These are phyloP conservation scores for Teunomyces gatunensis DNA, from an alignment of 805 yeast species.

Conservation along the genomic window DNA sequence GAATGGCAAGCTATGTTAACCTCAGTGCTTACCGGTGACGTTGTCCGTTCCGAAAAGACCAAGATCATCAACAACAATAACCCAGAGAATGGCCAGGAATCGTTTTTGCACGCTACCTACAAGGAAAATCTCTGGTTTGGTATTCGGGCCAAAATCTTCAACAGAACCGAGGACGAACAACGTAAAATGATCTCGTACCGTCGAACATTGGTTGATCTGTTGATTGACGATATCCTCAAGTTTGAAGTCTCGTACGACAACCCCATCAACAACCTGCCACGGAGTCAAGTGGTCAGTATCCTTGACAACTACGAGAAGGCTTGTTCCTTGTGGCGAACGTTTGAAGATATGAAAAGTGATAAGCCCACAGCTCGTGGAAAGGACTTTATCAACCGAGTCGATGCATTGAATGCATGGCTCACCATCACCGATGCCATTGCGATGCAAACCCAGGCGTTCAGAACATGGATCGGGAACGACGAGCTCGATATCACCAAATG, in stretches of 20 bases:
- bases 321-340: slow-evolving; percentile 75
- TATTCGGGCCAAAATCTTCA: slow-evolving; percentile 74
- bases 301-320: slow-evolving; percentile 63
- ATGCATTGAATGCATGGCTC: slow-evolving; percentile 82
- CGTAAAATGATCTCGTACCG: slow-evolving; percentile 62
- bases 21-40: slow-evolving; percentile 91
- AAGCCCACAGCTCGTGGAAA: slow-evolving; percentile 67
- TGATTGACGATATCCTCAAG: slow-evolving; percentile 64
- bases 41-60: slow-evolving; percentile 84
- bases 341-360: slow-evolving; percentile 73
- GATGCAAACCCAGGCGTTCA: slow-evolving; percentile 57
- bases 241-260: slow-evolving; percentile 55
- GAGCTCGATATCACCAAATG: slow-evolving; percentile 61
- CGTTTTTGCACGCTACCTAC: slow-evolving; percentile 51
- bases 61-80: slow-evolving; percentile 55
- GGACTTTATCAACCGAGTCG: slow-evolving; percentile 63
- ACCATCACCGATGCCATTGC: slow-evolving; percentile 69
- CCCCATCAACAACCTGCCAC: slow-evolving; percentile 26
- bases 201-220: slow-evolving; percentile 68
- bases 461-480: slow-evolving; percentile 81
- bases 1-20: slow-evolving; percentile 97
- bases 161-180: slow-evolving; percentile 80
- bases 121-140: slow-evolving; percentile 86
- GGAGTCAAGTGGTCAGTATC: slow-evolving; percentile 51
- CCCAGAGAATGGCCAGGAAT: slow-evolving; percentile 40